Base-by-base conservation (phyloP, 805 yeast genomes). In the Wickerhamomyces hampshirensis region DNA sequence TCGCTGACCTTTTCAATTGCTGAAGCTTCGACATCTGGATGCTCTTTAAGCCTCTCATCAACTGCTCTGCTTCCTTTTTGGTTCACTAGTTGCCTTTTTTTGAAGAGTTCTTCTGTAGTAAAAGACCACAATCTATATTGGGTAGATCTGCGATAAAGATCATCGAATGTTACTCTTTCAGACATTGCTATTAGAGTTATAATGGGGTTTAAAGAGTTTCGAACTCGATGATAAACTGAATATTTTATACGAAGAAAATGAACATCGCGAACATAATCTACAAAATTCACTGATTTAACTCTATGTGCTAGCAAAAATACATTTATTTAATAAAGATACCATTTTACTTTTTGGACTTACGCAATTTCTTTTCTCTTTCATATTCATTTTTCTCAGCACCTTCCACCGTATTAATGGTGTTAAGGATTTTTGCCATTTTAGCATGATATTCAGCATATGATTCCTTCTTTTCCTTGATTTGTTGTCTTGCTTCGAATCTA, bases 351-450 rank as follows among this genome's bases (percentile, higher is more conserved):
- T 69, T 68, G 28, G 69, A 65, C 56, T 73, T 75, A 51, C 88
- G 73, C 42, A 67, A 65, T 56, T 72, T 77, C 69, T 77, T 84
- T 55, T 89, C 97, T 42, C 88, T 73, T 56, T 88, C 96, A 60
- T 91, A 91, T 50, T 80, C 80, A 59, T 93, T 89, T 71, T 86
- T 84, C 56, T 87, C 97, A 5, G 93, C 85, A 55, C 98, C 98
- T 68, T 91, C 97, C 51, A 83, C 88, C 5, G 96, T 88, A 44
- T 84, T 84, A 53, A 93, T 86, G 37, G 89, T 76, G 50, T 89
- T 84, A 57, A 83, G 79, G 56, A 93, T 81, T 48, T 74, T 75
- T 30, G 94, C 84, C 87, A 93, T 85, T 69, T 86, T 89, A 48
- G 78, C 71, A 60, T 93, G 98, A 59, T 93, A 93, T 8, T 75